Evolutionary conservation across 257 asterid species (phyloP).

Genomic region (Penstemon newberryi): DNA sequence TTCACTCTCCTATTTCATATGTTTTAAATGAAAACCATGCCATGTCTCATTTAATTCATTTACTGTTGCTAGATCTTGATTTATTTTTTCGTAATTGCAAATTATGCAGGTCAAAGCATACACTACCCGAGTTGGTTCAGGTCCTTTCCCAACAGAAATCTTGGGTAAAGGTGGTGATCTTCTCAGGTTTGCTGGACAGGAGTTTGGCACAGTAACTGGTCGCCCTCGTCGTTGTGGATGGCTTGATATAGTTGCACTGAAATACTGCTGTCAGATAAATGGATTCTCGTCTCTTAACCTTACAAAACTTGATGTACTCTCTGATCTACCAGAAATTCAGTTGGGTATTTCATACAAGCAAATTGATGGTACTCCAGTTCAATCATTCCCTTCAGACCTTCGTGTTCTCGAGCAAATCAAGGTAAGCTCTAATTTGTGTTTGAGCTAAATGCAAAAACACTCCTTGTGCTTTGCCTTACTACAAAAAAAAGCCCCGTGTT

Average conservation of each 20-base stretch:
- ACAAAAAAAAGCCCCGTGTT: too few relatives aligned
- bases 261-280: constrained; percentile 65
- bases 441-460: too few relatives aligned
- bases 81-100: constrained; percentile 24
- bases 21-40: constrained; percentile 63
- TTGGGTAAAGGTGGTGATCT: constrained; percentile 74
- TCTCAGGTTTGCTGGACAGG: constrained; percentile 91
- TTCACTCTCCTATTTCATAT: constrained; percentile 54
- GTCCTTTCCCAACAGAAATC: constrained; percentile 96
- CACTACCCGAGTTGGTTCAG: constrained; percentile 96
- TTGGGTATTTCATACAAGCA: constrained; percentile 48
- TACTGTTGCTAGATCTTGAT: constrained; percentile 31
- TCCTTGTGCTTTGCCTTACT: too few relatives aligned
- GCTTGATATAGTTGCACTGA: constrained; percentile 93
- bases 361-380: constrained; percentile 44
- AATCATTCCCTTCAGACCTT: constrained; percentile 63
- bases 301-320: constrained; percentile 54
- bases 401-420: constrained; percentile 55
- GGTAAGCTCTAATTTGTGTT: constrained; percentile 25
- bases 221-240: constrained; percentile 99
- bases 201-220: constrained; percentile 96
- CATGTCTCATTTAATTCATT: constrained; percentile 58
- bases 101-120: constrained; percentile 86
- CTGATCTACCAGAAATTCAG: constrained; percentile 48
- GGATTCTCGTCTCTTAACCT: constrained; percentile 59